A percentile compares a stretch with the other conserved stretches of the same genome.
These are phyloP conservation scores for Acacia pycnantha DNA, from an alignment of 331 rosid genomes.

Conservation along the genomic window DNA sequence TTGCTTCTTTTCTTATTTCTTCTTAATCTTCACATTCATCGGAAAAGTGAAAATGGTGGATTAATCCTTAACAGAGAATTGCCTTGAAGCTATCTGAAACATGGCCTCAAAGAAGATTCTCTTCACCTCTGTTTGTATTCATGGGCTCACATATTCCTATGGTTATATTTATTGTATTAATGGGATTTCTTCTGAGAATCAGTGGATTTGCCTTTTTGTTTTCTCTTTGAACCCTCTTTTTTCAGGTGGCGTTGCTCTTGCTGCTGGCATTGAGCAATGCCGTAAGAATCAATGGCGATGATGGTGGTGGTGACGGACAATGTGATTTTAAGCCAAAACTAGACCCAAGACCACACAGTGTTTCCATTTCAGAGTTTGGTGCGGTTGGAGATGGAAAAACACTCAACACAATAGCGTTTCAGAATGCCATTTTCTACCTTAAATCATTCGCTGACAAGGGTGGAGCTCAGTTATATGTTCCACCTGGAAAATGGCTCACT, in stretches of 20 bases:
- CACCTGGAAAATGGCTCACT: slow-evolving; percentile 93
- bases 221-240: slow-evolving; percentile 15
- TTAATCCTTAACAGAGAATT: not conserved
- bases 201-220: slow-evolving; percentile 24
- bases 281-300: slow-evolving; percentile 46
- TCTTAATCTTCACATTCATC: not conserved
- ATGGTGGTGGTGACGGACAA: slow-evolving; percentile 36
- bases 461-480: slow-evolving; percentile 99
- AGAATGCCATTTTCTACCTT: slow-evolving; percentile 93
- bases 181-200: slow-evolving; percentile 37
- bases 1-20: not conserved
- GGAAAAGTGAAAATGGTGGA: not conserved
- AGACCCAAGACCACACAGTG: slow-evolving; percentile 95
- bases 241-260: slow-evolving; percentile 91
- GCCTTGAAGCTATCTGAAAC: slow-evolving; percentile 10
- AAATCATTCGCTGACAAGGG: slow-evolving; percentile 98
- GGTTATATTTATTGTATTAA: slow-evolving; percentile 2
- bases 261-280: slow-evolving; percentile 86
- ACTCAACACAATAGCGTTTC: slow-evolving; percentile 83
- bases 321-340: slow-evolving; percentile 58
- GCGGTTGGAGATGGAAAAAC: slow-evolving; percentile 98
- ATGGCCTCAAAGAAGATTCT: slow-evolving; percentile 7
- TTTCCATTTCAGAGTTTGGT: slow-evolving; percentile 89
- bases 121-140: not conserved
- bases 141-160: not conserved